Conservation (phyloP, 2,329 filamentous ascomycete species). For the Stemphylium lycopersici region DNA sequence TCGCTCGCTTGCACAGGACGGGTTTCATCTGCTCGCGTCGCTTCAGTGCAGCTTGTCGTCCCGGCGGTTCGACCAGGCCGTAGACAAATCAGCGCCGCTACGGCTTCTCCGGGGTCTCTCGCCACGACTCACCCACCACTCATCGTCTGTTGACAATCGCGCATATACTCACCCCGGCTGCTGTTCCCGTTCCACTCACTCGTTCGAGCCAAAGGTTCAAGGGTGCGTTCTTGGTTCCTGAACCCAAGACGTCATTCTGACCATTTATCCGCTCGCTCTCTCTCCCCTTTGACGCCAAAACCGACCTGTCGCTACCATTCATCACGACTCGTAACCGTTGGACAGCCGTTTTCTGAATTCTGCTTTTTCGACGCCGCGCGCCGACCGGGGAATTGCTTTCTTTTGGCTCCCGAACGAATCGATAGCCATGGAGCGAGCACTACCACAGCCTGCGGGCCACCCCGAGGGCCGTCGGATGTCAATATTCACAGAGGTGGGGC, state of each 20-base stretch:
- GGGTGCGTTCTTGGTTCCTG: slow-evolving; percentile 21
- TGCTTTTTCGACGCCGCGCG: slow-evolving; percentile 14
- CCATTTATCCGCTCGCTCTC: slow-evolving; percentile 8
- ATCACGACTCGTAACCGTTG: slow-evolving; percentile 2
- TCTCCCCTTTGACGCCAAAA: neutral
- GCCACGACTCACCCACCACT: slow-evolving; percentile 1
- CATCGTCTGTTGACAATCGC: neutral
- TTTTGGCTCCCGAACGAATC: neutral
- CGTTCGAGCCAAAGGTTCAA: slow-evolving; percentile 2
- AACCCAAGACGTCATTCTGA: slow-evolving; percentile 30
- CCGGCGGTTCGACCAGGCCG: slow-evolving; percentile 4
- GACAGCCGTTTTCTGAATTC: neutral
- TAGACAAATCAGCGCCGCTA: slow-evolving; percentile 6
- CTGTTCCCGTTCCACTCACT: slow-evolving; percentile 1
- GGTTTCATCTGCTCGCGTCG: neutral
- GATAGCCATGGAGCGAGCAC: slow-evolving; percentile 36
- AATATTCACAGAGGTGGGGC: slow-evolving; percentile 46
- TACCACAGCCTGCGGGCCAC: slow-evolving; percentile 29
- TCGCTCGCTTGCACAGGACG: neutral
- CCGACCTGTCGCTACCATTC: neutral
- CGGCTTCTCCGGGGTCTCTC: neutral
- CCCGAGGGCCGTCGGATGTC: slow-evolving; percentile 36
- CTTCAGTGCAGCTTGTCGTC: slow-evolving; percentile 7
- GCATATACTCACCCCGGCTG: slow-evolving; percentile 1
- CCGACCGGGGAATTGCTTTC: slow-evolving; percentile 6